These are phyloP conservation scores for Stentor roeselii DNA, from an alignment of 73 alveolate species.

Conservation along the genomic window DNA sequence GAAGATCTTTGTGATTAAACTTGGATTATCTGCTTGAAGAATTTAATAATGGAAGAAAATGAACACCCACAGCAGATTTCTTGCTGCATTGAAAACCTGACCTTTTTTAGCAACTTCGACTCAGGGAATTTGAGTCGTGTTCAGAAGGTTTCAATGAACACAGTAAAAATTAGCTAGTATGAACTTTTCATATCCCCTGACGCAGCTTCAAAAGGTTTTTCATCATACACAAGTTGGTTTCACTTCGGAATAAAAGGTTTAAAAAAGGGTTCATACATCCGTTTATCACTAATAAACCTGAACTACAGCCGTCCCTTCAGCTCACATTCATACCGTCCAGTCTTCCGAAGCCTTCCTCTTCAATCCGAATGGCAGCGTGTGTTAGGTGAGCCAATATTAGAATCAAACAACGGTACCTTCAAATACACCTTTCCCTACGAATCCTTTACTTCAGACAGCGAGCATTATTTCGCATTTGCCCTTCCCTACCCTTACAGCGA, in stretches of 20 bases:
- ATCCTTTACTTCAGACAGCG: constrained; percentile 8
- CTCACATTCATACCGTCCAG: neutral
- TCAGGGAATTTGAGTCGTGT: constrained; percentile 30
- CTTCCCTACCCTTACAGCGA: constrained; percentile 63
- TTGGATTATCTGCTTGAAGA: too few species aligned
- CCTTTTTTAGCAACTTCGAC: constrained; percentile 36
- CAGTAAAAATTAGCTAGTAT: neutral
- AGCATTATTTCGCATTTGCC: constrained; percentile 59
- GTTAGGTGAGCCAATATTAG: too few species aligned
- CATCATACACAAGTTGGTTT: neutral
- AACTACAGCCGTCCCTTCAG: neutral
- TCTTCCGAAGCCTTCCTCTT: neutral
- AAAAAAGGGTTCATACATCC: neutral
- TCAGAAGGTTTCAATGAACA: neutral
- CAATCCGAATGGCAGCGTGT: constrained; percentile 9
- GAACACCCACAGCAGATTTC: too few species aligned
- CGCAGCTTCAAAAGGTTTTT: neutral
- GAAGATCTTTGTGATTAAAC: too few species aligned
- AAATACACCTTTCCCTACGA: constrained; percentile 12
- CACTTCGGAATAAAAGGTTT: neutral
- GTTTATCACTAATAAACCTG: neutral
- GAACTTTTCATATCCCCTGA: constrained; percentile 26
- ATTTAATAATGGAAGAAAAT: too few species aligned
- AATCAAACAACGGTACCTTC: too few species aligned
- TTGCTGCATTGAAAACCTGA: too few species aligned